These are phyloP conservation scores for Canna indica DNA, from an alignment of 176 grass and related monocot species.

Conservation along the genomic window DNA sequence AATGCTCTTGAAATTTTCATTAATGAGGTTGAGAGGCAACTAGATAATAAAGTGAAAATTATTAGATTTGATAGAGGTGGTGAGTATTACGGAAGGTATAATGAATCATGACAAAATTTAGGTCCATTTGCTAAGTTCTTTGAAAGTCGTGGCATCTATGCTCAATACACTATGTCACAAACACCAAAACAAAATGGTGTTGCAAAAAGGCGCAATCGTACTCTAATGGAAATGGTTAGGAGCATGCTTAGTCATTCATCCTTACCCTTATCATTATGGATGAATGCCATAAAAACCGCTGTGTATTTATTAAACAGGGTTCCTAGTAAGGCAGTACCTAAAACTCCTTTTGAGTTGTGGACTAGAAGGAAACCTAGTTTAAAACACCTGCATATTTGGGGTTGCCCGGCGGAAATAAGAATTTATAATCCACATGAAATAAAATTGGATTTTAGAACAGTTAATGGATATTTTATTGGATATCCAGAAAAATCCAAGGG, in stretches of 20 bases:
- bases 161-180: background rate
- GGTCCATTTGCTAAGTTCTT: background rate
- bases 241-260: background rate
- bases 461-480: background rate
- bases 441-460: background rate
- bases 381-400: background rate
- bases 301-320: conserved; percentile 1
- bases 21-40: background rate
- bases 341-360: conserved; percentile 3
- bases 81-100: background rate
- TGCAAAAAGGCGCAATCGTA: background rate
- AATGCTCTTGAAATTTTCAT: background rate
- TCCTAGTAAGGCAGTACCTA: background rate
- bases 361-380: background rate
- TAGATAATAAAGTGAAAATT: background rate
- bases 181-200: background rate
- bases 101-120: background rate
- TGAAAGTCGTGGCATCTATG: background rate
- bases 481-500: background rate
- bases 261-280: background rate
- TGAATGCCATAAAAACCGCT: background rate
- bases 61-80: background rate
- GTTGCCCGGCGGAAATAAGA: background rate
- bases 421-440: background rate
- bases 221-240: background rate